A percentile compares a stretch with the other conserved stretches of the same genome.
Evolutionary conservation across 1,284 basidiomycete species (phyloP).

Genomic region (Ganoderma lucidum): DNA sequence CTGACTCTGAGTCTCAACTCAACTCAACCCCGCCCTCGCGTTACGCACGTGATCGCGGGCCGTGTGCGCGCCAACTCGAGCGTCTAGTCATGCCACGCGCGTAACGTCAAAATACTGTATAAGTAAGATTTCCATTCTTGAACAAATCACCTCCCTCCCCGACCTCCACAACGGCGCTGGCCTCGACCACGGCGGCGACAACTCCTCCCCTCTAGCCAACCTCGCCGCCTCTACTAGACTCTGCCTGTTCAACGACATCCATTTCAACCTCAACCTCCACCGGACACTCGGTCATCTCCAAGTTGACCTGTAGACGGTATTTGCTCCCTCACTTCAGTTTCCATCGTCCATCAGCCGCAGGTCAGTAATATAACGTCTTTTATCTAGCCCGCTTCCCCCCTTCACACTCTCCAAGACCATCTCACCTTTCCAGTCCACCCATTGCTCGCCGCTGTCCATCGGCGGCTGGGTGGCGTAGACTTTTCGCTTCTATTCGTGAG

Average conservation of each 20-base stretch:
- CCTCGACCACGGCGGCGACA: too few species aligned
- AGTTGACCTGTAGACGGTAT: neutral
- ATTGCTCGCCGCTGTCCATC: too few species aligned
- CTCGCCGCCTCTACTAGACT: too few species aligned
- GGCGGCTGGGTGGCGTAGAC: neutral
- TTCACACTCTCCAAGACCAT: neutral
- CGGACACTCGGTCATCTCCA: too few species aligned
- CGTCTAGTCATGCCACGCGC: too few species aligned
- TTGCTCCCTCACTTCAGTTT: neutral
- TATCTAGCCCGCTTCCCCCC: neutral
- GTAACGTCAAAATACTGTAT: neutral
- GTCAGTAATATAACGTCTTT: neutral
- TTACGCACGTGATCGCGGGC: neutral
- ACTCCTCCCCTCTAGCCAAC: too few species aligned
- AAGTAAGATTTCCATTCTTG: constrained; percentile 4
- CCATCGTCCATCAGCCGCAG: too few species aligned
- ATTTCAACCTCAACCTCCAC: too few species aligned
- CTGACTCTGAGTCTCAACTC: neutral
- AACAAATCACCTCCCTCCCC: neutral
- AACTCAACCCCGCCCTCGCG: neutral
- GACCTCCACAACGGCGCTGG: too few species aligned
- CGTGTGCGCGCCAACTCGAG: too few species aligned
- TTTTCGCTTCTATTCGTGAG: constrained; percentile 6
- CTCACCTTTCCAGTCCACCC: neutral
- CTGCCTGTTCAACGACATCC: too few species aligned